Base-by-base conservation (phyloP, 2,329 filamentous ascomycete species). In the Colletotrichum melonis region DNA sequence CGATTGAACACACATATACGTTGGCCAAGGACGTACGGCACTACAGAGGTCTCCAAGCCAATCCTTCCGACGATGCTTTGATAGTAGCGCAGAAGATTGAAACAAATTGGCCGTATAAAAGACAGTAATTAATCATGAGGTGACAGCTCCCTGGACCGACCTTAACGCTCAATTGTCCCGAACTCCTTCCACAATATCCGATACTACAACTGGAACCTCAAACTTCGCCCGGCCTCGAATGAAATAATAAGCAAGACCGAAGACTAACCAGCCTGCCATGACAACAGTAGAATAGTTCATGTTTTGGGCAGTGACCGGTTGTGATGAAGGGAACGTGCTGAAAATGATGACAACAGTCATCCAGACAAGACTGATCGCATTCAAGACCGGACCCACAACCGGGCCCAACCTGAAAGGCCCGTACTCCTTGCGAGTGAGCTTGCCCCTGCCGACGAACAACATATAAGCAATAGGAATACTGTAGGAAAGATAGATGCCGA, bases 201-300 rank as follows among this genome's bases (percentile, higher is more conserved):
- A 70, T 4, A 24, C 59, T 7, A 71, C 59, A 19, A 71, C 38
- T 5, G 79, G 78, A 38, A 80, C 76, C 52, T 78, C 59, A 7
- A 77, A 81, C 72, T 80, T 80, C 1, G 74, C 30, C 11, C 67
- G 75, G 1, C 78, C 80, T 4, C 55, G 35, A 0, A 71, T 35
- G 1, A 70, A 67, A 46, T 83, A 86, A 52, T 83, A 85, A 1
- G 78, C 46, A 0, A 77, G 76, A 0, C 84, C 83, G 56, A 81
- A 77, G 1, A 79, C 32, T 2, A 82, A 60, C 84, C 83, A 86
- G 0, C 81, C 84, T 2, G 79, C 79, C 75, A 86, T 76, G 0
- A 87, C 84, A 0, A 86, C 83, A n/a, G 80, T 80, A 0, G 81
- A 81, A 73, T 88, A 87, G 35, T 87, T 88, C 84, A 88, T 87